These are phyloP conservation scores for Brassica nigra DNA, from an alignment of 345 rosid species.

Conservation along the genomic window DNA sequence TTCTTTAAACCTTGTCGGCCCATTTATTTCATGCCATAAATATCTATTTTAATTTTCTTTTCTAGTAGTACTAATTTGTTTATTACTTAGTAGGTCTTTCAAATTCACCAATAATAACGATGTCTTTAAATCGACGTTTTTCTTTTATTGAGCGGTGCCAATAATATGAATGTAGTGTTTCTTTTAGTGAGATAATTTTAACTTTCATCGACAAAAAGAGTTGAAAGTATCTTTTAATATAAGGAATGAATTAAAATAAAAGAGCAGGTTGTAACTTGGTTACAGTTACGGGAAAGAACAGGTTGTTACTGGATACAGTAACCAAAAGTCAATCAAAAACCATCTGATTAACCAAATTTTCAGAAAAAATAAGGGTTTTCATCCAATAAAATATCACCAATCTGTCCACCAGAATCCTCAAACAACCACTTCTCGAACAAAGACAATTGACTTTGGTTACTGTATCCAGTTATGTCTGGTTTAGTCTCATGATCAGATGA, in stretches of 20 bases:
- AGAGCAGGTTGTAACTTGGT: too few relatives aligned
- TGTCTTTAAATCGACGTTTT: constrained; percentile 24
- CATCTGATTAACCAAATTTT: constrained; percentile 27
- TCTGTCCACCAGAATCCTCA: constrained; percentile 58
- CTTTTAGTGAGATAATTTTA: neutral
- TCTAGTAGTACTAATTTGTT: constrained; percentile 24
- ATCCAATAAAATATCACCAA: constrained; percentile 52
- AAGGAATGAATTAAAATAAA: too few relatives aligned
- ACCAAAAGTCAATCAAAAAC: neutral
- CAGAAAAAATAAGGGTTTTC: constrained; percentile 49
- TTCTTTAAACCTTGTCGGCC: constrained; percentile 26
- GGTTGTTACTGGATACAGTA: too few relatives aligned
- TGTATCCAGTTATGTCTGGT: constrained; percentile 37
- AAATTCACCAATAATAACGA: constrained; percentile 27
- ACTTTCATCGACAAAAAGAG: neutral
- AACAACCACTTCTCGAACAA: constrained; percentile 73
- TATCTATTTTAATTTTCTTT: constrained; percentile 14
- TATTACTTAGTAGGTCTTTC: constrained; percentile 24
- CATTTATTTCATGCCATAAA: constrained; percentile 33
- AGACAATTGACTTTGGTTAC: constrained; percentile 50
- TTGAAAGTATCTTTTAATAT: too few relatives aligned
- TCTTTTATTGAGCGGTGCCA: constrained; percentile 36
- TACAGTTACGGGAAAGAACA: too few relatives aligned
- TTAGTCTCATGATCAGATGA: constrained; percentile 54
- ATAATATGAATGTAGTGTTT: constrained; percentile 15